These are phyloP conservation scores for Neurospora sp. DNA, from an alignment of 495 filamentous ascomycete genomes.

Conservation along the genomic window DNA sequence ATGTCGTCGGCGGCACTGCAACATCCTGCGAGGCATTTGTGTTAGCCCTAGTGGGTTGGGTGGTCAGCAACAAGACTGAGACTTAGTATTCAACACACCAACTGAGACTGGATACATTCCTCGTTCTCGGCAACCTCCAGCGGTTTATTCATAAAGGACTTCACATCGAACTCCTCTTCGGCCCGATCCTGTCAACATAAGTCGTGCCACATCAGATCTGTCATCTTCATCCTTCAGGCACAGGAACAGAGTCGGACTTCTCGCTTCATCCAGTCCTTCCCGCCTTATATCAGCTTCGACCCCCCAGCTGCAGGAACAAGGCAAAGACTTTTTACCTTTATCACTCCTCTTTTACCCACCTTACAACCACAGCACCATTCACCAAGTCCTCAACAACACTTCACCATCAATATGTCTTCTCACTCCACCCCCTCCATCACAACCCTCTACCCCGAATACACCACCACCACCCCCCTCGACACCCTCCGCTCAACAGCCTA, in stretches of 20 bases:
- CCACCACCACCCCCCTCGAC: conserved; percentile 16
- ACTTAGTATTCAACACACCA: not conserved
- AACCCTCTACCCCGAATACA: conserved; percentile 20
- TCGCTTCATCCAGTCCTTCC: not conserved
- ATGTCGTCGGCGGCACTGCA: not conserved
- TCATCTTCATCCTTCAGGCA: not conserved
- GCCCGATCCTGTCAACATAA: not conserved
- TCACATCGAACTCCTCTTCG: not conserved
- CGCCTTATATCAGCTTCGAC: not conserved
- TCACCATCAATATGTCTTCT: not conserved
- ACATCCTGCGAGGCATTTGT: not conserved
- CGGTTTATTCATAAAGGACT: not conserved
- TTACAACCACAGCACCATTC: not conserved
- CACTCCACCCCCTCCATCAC: not conserved
- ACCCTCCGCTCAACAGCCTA: conserved; percentile 18
- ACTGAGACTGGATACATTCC: not conserved
- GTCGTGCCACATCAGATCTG: not conserved
- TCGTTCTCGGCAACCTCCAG: not conserved
- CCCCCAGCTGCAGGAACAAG: not conserved
- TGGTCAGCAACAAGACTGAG: not conserved
- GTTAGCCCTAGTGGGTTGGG: not conserved
- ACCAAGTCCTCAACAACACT: not conserved
- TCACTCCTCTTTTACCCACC: not conserved
- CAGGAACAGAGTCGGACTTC: not conserved
- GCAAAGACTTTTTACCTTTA: not conserved